Conservation (phyloP, 805 yeast species). For the Metschnikowia continentalis region DNA sequence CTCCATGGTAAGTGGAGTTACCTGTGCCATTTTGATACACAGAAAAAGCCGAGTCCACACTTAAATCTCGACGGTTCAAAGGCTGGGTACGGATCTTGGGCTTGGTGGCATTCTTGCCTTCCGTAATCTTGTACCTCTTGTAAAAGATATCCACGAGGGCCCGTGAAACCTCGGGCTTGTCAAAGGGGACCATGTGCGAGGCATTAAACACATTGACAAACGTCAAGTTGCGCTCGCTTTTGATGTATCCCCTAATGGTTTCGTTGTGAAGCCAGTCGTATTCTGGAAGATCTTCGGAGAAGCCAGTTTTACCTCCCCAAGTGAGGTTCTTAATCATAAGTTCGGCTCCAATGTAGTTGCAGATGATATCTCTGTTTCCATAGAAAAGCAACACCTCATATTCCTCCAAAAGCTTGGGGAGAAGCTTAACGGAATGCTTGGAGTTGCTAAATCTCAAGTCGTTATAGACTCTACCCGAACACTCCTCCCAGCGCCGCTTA, state of each 20-base stretch:
- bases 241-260: constrained; percentile 34
- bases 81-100: constrained; percentile 11
- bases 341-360: constrained; percentile 77
- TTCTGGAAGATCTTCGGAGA: constrained; percentile 28
- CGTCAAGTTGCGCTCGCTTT: constrained; percentile 64
- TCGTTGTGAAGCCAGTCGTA: constrained; percentile 45
- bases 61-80: neutral
- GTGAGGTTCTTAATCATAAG: constrained; percentile 54
- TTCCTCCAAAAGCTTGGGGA: constrained; percentile 61
- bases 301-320: constrained; percentile 58
- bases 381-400: constrained; percentile 69
- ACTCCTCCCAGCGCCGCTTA: constrained; percentile 43
- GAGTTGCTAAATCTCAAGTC: constrained; percentile 50
- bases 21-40: neutral
- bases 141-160: constrained; percentile 58
- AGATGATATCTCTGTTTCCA: constrained; percentile 86
- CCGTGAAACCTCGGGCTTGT: constrained; percentile 63
- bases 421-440: constrained; percentile 55
- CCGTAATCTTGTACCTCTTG: constrained; percentile 13
- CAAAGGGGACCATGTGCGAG: constrained; percentile 94
- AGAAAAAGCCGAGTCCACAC: too few species aligned
- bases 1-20: neutral
- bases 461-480: constrained; percentile 56
- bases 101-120: constrained; percentile 13
- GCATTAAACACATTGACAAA: constrained; percentile 70